Evolutionary conservation across 495 filamentous ascomycete genomes (phyloP).

Genomic region (Annulohypoxylon bovei): DNA sequence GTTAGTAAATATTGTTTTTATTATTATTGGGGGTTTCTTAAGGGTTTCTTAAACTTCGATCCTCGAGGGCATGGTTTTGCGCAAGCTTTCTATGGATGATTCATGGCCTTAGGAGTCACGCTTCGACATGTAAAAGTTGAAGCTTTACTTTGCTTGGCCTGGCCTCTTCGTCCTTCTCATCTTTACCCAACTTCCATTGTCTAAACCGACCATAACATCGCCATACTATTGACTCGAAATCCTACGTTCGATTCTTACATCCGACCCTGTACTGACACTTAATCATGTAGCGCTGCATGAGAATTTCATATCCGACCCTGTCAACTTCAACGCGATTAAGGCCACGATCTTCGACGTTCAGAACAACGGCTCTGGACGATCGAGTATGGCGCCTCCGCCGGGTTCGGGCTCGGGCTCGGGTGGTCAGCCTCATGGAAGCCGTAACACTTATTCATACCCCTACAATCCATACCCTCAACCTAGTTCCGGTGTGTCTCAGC

Average conservation of each 20-base stretch:
- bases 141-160: neutral
- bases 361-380: constrained; percentile 13
- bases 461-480: constrained; percentile 29
- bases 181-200: neutral
- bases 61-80: neutral
- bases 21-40: too few species aligned
- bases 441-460: constrained; percentile 24
- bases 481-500: constrained; percentile 10
- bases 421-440: constrained; percentile 14
- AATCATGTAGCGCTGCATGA: constrained; percentile 31
- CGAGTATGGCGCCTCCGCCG: constrained; percentile 34
- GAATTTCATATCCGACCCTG: constrained; percentile 29
- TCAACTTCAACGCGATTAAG: constrained; percentile 29
- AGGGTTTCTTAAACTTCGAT: neutral
- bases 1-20: constrained; percentile 62
- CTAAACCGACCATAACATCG: neutral
- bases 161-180: neutral
- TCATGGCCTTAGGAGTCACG: too few species aligned
- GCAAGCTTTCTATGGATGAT: too few species aligned
- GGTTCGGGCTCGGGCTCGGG: constrained; percentile 14
- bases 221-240: neutral
- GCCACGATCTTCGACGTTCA: constrained; percentile 27
- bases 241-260: neutral
- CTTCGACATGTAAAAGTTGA: neutral
- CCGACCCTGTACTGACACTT: neutral